Base-by-base conservation (phyloP, 371 early-diverging fungal species). In the Chytridium lagenaria region DNA sequence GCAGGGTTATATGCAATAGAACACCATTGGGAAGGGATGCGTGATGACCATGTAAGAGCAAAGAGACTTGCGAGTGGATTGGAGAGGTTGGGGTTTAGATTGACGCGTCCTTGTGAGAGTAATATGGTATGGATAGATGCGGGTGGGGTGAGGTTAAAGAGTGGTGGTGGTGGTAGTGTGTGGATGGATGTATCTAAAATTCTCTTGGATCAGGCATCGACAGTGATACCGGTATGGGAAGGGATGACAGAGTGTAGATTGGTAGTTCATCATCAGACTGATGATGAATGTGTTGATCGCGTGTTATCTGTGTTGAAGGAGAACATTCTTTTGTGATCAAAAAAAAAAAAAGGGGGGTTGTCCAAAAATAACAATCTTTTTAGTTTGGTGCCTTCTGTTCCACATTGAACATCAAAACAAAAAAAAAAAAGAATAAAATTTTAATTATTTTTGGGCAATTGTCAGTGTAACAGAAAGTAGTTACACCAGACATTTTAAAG, bases 101-200 rank as follows among this genome's bases (percentile, higher is more conserved):
- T 94, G 40, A 86, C 83, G 40, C 78, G 86, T 3, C 91, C 91
- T 12, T 88, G 88, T 0, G 92, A 96, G 16, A 96, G 97, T 33
- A 97, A 94, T 80, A 97, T 97, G 95, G 87, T 97, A 38, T 90
- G 92, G 77, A 84, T 92, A n/a, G 92, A 91, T 44, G 83, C 85
- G 15, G 75, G 28, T 75, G 79, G n/a, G 81, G 80, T 26, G 85
- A 79, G 31, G 77, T 92, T 55, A 79, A 76, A 49, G 75, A 78
- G 59, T 77, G 83, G 31, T 89, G 88, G 15, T 84, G 91, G 80
- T 83, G 84, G 72, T 83, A 90, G 59, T 90, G 89, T 59, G 89
- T n/a, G n/a, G n/a, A n/a, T n/a, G n/a, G n/a, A n/a, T n/a, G n/a
- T n/a, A n/a, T n/a, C n/a, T n/a, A n/a, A n/a, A n/a, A n/a, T n/a